Conservation (phyloP, 2,329 filamentous ascomycete genomes). For the Aspergillus uvarum region DNA sequence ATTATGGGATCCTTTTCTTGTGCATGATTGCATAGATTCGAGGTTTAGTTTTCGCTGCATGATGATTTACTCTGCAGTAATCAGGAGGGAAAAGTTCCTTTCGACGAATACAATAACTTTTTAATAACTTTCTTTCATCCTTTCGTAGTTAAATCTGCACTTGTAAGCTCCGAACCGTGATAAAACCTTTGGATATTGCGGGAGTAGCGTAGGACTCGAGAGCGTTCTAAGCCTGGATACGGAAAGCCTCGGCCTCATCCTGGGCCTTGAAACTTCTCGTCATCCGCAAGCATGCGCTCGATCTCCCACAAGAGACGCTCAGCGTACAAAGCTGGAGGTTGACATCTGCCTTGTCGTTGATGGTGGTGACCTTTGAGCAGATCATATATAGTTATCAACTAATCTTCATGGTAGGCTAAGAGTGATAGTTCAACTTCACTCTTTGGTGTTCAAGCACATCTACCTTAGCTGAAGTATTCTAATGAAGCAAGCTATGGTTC, state of each 20-base stretch:
- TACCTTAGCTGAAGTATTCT: too few relatives aligned
- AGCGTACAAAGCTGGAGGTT: too few relatives aligned
- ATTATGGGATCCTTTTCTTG: slow-evolving; percentile 38
- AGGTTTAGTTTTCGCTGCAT: slow-evolving; percentile 29
- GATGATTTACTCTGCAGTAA: slow-evolving; percentile 22
- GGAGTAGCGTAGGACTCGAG: slow-evolving; percentile 99
- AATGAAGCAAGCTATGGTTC: too few relatives aligned
- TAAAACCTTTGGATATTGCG: slow-evolving; percentile 56
- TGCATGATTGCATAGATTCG: slow-evolving; percentile 42
- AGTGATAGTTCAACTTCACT: too few relatives aligned
- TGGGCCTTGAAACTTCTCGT: slow-evolving; percentile 99
- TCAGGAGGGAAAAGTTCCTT: slow-evolving; percentile 26
- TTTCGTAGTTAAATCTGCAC: too few relatives aligned
- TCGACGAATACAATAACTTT: slow-evolving; percentile 18
- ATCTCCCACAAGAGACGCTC: slow-evolving; percentile 99
- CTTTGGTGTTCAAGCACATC: too few relatives aligned
- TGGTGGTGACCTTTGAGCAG: too few relatives aligned
- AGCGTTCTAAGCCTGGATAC: slow-evolving; percentile 97
- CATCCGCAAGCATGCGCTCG: slow-evolving; percentile 97
- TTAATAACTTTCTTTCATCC: neutral
- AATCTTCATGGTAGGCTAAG: too few relatives aligned
- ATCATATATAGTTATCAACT: too few relatives aligned
- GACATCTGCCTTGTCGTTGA: slow-evolving; percentile 64
- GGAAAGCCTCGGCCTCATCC: slow-evolving; percentile 87
- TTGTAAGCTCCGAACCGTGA: too few relatives aligned